These are phyloP conservation scores for Linanthus parryae DNA, from an alignment of 148 eudicot species.

Conservation along the genomic window DNA sequence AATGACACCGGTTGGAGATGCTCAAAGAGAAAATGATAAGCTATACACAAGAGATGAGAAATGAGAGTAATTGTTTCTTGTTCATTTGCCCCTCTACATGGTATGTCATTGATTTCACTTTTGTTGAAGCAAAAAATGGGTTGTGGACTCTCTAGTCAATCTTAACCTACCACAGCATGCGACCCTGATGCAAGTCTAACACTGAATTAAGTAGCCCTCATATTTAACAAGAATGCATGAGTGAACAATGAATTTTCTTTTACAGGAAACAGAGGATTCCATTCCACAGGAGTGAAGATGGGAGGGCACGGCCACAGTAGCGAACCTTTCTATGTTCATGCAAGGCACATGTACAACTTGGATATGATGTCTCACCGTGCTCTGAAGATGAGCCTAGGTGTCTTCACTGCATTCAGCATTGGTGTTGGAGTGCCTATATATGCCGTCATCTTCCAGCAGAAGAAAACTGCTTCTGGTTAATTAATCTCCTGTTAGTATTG, in stretches of 20 bases:
- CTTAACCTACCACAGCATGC: not conserved
- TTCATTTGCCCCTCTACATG: not conserved
- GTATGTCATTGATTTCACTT: not conserved
- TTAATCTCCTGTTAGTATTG: no score
- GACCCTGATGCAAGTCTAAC: not conserved
- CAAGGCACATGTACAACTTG: slow-evolving; percentile 98
- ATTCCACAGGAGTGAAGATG: slow-evolving; percentile 72
- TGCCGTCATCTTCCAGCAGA: slow-evolving; percentile 91
- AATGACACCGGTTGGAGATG: no score
- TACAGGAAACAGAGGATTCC: slow-evolving; percentile 51
- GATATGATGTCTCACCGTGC: slow-evolving; percentile 82
- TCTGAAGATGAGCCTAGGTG: slow-evolving; percentile 56
- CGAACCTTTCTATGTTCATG: slow-evolving; percentile 74
- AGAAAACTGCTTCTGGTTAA: slow-evolving; percentile 72
- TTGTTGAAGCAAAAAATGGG: not conserved
- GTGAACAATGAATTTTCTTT: not conserved
- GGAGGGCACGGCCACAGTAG: slow-evolving; percentile 74
- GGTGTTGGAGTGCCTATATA: slow-evolving; percentile 71
- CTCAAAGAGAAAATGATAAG: not conserved
- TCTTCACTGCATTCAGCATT: slow-evolving; percentile 62
- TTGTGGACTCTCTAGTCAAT: no score
- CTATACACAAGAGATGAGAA: not conserved
- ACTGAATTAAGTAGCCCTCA: not conserved
- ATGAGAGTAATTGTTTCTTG: no score
- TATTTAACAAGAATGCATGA: not conserved